These are phyloP conservation scores for Rhizopus delemar DNA, from an alignment of 371 early-diverging fungal genomes.

Conservation along the genomic window DNA sequence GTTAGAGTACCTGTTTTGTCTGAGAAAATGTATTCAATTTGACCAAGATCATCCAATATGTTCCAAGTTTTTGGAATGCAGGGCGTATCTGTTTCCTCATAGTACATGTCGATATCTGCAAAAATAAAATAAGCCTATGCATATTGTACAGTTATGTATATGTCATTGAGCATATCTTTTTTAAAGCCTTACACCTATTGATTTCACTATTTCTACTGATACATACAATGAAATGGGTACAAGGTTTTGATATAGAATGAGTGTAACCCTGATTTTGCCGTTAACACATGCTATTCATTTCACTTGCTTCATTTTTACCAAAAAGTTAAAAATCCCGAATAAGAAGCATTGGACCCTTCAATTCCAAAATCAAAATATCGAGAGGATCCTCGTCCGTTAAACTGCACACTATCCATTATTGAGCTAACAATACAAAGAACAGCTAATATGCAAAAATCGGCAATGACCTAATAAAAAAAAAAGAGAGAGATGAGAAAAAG, in stretches of 20 bases:
- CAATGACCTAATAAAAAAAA: constrained; percentile 32
- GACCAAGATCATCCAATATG: constrained; percentile 84
- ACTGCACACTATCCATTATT: constrained; percentile 61
- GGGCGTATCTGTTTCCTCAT: constrained; percentile 73
- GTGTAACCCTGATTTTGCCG: constrained; percentile 43
- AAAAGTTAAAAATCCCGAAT: constrained; percentile 51
- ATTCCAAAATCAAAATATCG: constrained; percentile 40
- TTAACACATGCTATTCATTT: not conserved
- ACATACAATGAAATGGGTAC: constrained; percentile 97
- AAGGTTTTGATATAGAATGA: constrained; percentile 56
- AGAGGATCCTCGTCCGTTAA: constrained; percentile 33
- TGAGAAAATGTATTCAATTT: constrained; percentile 94
- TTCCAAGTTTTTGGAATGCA: constrained; percentile 90
- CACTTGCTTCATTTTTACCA: constrained; percentile 36
- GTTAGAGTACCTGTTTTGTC: constrained; percentile 92
- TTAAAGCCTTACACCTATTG: constrained; percentile 46
- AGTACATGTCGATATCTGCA: constrained; percentile 85
- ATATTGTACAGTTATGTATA: too few species aligned
- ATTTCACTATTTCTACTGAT: constrained; percentile 91
- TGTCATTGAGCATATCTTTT: too few species aligned
- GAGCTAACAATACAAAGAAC: constrained; percentile 65
- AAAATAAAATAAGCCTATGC: constrained; percentile 75
- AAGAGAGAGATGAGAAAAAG: too few species aligned
- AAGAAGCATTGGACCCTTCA: constrained; percentile 34
- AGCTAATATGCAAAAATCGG: constrained; percentile 46